Evolutionary conservation across 2,329 filamentous ascomycete species (phyloP).

Genomic region (Metarhizium robertsii): DNA sequence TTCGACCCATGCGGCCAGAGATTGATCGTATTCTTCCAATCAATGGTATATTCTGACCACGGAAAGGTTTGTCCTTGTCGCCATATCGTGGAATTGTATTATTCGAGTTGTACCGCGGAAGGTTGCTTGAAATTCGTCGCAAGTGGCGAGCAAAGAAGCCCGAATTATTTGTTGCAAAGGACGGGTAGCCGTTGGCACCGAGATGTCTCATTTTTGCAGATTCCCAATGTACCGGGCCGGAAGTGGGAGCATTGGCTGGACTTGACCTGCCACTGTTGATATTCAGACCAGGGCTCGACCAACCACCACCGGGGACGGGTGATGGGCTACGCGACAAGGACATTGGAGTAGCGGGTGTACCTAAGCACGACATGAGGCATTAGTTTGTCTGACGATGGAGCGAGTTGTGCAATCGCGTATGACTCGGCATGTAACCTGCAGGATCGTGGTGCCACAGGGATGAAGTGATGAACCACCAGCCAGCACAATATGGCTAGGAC

Average conservation of each 20-base stretch:
- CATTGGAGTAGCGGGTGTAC: slow-evolving; percentile 57
- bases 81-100: slow-evolving; percentile 42
- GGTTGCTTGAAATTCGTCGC: slow-evolving; percentile 66
- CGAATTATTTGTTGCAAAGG: slow-evolving; percentile 71
- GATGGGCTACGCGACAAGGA: slow-evolving; percentile 82
- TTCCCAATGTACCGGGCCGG: slow-evolving; percentile 65
- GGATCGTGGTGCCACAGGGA: background rate
- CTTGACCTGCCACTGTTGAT: slow-evolving; percentile 64
- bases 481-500: slow-evolving; percentile 15
- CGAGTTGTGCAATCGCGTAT: slow-evolving; percentile 1
- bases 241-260: slow-evolving; percentile 45
- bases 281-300: slow-evolving; percentile 74
- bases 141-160: slow-evolving; percentile 84
- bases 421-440: background rate
- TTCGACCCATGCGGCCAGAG: slow-evolving; percentile 48
- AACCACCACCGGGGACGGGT: slow-evolving; percentile 74
- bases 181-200: slow-evolving; percentile 64
- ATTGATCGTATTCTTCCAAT: slow-evolving; percentile 37
- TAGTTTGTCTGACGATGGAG: slow-evolving; percentile 12
- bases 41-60: slow-evolving; percentile 34
- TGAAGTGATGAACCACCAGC: background rate
- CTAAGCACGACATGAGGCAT: slow-evolving; percentile 20
- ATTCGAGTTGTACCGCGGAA: slow-evolving; percentile 59
- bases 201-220: slow-evolving; percentile 69
- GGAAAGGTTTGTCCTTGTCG: slow-evolving; percentile 69